phyloP scores from a whole-genome alignment of 306 rosid genomes.

The Coriaria nepalensis region DNA sequence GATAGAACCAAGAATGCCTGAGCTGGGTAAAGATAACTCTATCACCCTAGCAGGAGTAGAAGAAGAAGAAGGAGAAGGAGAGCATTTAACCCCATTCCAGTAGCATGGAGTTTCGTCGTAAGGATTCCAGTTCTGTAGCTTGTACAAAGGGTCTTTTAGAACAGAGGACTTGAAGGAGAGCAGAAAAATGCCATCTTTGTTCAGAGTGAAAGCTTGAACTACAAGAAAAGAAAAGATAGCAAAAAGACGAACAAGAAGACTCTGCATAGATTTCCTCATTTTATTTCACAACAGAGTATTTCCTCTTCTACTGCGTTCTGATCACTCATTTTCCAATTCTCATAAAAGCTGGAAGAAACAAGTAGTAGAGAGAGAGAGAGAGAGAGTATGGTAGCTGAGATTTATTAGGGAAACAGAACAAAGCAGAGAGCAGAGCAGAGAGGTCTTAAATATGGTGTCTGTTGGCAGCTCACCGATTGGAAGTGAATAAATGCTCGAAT shows the following conservation, averaged over 20 bases:
- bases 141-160: slow-evolving; percentile 35
- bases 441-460: too few species aligned
- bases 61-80: neutral
- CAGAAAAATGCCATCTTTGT: slow-evolving; percentile 43
- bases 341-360: slow-evolving; percentile 4
- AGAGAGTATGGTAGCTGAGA: slow-evolving; percentile 12
- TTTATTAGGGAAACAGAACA: slow-evolving; percentile 25
- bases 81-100: slow-evolving; percentile 59
- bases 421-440: too few species aligned
- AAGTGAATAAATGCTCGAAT: too few species aligned
- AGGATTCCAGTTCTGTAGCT: slow-evolving; percentile 33
- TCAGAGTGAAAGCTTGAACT: slow-evolving; percentile 29
- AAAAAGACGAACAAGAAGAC: slow-evolving; percentile 18
- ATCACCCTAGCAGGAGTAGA: slow-evolving; percentile 21
- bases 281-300: slow-evolving; percentile 6
- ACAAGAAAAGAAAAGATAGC: slow-evolving; percentile 10
- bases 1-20: slow-evolving; percentile 41
- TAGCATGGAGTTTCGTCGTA: slow-evolving; percentile 45
- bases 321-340: slow-evolving; percentile 29
- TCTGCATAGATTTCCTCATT: slow-evolving; percentile 26
- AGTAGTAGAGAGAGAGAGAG: slow-evolving; percentile 9
- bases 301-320: neutral
- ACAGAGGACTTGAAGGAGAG: slow-evolving; percentile 53
- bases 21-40: slow-evolving; percentile 31
- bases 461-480: too few species aligned